Evolutionary conservation across 202 grass and related monocot genomes (phyloP).

Genomic region (Setaria viridis): DNA sequence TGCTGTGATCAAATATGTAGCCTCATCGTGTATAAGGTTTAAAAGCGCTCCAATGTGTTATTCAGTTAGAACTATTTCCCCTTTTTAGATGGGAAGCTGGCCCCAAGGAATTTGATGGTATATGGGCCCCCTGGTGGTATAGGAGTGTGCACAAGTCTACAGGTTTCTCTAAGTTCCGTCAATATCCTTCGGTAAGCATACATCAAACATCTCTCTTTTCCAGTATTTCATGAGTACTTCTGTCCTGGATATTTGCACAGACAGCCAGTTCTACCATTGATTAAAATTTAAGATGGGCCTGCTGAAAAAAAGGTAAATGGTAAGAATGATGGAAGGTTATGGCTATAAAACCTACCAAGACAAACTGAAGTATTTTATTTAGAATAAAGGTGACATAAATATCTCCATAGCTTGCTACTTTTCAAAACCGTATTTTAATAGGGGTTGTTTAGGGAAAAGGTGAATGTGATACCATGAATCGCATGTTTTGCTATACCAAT

Average conservation of each 20-base stretch:
- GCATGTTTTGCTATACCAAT: neutral
- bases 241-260: neutral
- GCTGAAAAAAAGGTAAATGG: conserved; percentile 1
- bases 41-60: conserved; percentile 16
- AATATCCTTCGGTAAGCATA: conserved; percentile 68
- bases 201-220: conserved; percentile 31
- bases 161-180: conserved; percentile 63
- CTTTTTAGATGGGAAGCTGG: conserved; percentile 92
- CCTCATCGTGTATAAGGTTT: neutral
- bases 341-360: neutral
- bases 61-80: conserved; percentile 33
- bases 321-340: neutral
- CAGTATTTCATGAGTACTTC: conserved; percentile 40
- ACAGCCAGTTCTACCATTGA: conserved; percentile 8
- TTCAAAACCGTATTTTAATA: conserved; percentile 12
- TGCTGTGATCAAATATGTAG: neutral
- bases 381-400: neutral
- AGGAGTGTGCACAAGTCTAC: conserved; percentile 79
- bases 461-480: neutral
- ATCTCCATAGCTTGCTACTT: neutral
- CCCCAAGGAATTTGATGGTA: conserved; percentile 82
- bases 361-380: conserved; percentile 7
- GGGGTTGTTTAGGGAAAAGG: neutral
- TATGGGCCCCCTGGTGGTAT: conserved; percentile 99
- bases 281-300: conserved; percentile 10